These are phyloP conservation scores for Blakeslea trispora DNA, from an alignment of 371 early-diverging fungal genomes.

Conservation along the genomic window DNA sequence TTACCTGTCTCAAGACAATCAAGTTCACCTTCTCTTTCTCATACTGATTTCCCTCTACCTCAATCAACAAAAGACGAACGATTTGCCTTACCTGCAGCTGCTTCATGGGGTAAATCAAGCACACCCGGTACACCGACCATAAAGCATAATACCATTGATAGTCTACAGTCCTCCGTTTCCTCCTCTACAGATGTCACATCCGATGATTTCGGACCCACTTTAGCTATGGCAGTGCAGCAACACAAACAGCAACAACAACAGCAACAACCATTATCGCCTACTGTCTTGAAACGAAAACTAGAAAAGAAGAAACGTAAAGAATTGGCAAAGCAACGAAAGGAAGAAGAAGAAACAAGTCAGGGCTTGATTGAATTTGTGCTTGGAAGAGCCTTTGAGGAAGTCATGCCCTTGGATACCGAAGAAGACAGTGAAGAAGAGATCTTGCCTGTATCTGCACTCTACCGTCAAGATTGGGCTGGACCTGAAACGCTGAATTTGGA, in stretches of 20 bases:
- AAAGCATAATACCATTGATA: conserved; percentile 24
- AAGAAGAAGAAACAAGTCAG: conserved; percentile 24
- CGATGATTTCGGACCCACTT: conserved; percentile 54
- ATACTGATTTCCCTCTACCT: conserved; percentile 33
- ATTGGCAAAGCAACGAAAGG: conserved; percentile 27
- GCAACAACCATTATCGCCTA: conserved; percentile 26
- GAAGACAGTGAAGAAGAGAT: conserved; percentile 31
- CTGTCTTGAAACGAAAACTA: conserved; percentile 35
- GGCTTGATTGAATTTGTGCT: conserved; percentile 42
- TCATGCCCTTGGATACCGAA: conserved; percentile 8
- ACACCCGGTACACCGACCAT: conserved; percentile 53
- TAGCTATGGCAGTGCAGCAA: conserved; percentile 56
- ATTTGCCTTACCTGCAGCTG: conserved; percentile 64
- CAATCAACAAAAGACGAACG: conserved; percentile 32
- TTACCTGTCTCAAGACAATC: conserved; percentile 20
- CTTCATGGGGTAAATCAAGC: conserved; percentile 64
- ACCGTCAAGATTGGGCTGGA: not conserved
- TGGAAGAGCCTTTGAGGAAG: conserved; percentile 38
- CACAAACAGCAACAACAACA: conserved; percentile 49
- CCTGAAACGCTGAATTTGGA: not conserved
- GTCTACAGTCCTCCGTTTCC: conserved; percentile 18
- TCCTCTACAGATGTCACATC: conserved; percentile 37
- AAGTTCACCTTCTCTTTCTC: conserved; percentile 28
- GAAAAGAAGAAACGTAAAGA: conserved; percentile 51
- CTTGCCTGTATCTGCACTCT: conserved; percentile 38